Evolutionary conservation across 805 yeast species (phyloP), one percentile per base, ranked within the genome.

Genomic region (Pichia occidentalis): DNA sequence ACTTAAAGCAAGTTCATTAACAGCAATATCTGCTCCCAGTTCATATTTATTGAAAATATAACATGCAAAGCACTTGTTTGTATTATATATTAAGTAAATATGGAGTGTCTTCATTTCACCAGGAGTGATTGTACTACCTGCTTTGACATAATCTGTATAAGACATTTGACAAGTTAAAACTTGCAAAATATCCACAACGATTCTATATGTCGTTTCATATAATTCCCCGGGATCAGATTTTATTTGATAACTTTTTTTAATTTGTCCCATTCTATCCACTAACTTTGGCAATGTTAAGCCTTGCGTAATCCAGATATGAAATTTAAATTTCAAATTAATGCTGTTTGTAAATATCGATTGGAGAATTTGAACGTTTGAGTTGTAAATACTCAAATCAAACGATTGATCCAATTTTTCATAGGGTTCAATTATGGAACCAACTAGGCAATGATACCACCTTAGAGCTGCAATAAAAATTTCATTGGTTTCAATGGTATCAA

Each of bases 391-490:
- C 10, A 44, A 21, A 25, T 50, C 54, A 32, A 43, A 40, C 5
- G 48, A 43, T 21, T 59, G 61, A 9, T 34, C 16, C 30, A 65
- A 37, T 1, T 70, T 47, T 18, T 57, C 63, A 18, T 60, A 27
- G 1, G 76, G 70, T 33, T 69, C 72, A 16, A 64, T 49, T 36
- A 59, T 63, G 4, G 59, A 50, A 3, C 73, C 77, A 43, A 71
- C 42, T 4, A 67, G 56, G 17, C 58, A 47, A 24, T 66, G 57
- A 43, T 71, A 73, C 21, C 58, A 46, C 44, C 67, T 68, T 43
- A 69, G 68, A 7, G 70, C 60, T 18, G 50, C 51, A 39, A 62
- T 62, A 25, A 61, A 60, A 33, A 61, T 53, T 34, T 61, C 61
- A 16, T 63, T 48, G 7, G 66, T 55, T 1, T 35, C 40, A 18